Evolutionary conservation across 441 rosid species (phyloP).

Genomic region (Iberis amara): DNA sequence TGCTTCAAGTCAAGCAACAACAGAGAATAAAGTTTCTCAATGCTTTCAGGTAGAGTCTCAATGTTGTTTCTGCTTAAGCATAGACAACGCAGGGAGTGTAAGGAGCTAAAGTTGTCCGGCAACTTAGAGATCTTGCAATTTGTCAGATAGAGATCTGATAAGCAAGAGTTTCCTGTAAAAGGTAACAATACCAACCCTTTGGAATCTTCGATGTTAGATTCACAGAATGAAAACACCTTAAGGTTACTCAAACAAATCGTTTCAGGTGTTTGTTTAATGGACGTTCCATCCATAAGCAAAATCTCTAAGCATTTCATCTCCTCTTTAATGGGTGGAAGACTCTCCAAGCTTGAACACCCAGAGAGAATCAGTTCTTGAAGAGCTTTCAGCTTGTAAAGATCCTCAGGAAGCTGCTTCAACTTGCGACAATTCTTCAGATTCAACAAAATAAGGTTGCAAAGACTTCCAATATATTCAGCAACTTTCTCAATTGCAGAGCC

Average conservation of each 20-base stretch:
- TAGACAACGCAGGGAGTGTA: neutral
- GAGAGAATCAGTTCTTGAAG: conserved; percentile 20
- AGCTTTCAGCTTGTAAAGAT: conserved; percentile 15
- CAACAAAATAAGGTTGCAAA: conserved; percentile 22
- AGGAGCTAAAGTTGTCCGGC: neutral
- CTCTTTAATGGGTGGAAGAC: conserved; percentile 12
- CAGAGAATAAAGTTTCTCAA: neutral
- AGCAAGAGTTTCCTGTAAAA: neutral
- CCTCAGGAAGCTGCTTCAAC: conserved; percentile 11
- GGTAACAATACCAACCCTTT: neutral
- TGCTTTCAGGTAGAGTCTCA: neutral
- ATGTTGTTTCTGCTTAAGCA: neutral
- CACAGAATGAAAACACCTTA: neutral
- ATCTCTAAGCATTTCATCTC: conserved; percentile 13
- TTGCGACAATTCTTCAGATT: conserved; percentile 1
- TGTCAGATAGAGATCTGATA: neutral
- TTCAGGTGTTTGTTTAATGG: conserved; percentile 12
- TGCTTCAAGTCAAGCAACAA: neutral
- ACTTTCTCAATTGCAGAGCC: conserved; percentile 15
- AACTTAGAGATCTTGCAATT: neutral
- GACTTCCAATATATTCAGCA: conserved; percentile 25
- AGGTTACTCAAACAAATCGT: neutral
- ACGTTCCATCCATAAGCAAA: conserved; percentile 15
- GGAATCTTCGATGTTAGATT: conserved; percentile 12
- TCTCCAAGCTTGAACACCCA: conserved; percentile 15